Percentiles rank a stretch among this genome's conserved stretches.
These are phyloP conservation scores for Diaporthe capsici DNA, from an alignment of 2,329 filamentous ascomycete species.

Conservation along the genomic window DNA sequence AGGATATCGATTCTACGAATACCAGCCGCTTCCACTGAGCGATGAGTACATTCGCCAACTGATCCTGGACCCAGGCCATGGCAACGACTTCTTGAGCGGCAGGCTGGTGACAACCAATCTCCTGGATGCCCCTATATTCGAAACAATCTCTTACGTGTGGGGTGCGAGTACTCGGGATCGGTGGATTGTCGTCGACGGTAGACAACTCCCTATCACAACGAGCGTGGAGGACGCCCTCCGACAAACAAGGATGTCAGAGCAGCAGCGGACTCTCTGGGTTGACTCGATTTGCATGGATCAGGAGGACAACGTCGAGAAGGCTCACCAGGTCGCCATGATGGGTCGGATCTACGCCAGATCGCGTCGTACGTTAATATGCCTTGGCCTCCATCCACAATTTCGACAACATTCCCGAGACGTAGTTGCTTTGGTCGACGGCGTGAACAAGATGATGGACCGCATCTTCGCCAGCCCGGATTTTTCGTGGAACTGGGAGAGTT, in stretches of 20 bases:
- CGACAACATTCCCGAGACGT: neutral
- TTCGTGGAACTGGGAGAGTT: neutral
- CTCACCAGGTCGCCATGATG: neutral
- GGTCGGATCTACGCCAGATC: neutral
- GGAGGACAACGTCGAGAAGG: neutral
- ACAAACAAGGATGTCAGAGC: neutral
- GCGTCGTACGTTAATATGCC: neutral
- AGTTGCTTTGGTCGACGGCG: neutral
- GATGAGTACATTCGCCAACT: neutral
- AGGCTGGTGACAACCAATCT: neutral
- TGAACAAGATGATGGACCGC: neutral
- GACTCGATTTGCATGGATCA: neutral
- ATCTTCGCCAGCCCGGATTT: neutral
- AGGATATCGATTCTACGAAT: neutral
- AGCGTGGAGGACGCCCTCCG: neutral
- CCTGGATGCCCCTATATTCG: neutral
- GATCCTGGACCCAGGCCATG: neutral
- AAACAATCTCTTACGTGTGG: neutral
- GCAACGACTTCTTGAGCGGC: neutral
- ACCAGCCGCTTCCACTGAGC: neutral
- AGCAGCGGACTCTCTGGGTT: neutral
- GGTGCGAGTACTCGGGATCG: neutral
- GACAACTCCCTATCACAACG: neutral
- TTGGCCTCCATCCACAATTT: neutral
- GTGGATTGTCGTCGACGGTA: neutral